Conservation (phyloP, 2,329 filamentous ascomycete species). For the Tolypocladium cylindrosporum region DNA sequence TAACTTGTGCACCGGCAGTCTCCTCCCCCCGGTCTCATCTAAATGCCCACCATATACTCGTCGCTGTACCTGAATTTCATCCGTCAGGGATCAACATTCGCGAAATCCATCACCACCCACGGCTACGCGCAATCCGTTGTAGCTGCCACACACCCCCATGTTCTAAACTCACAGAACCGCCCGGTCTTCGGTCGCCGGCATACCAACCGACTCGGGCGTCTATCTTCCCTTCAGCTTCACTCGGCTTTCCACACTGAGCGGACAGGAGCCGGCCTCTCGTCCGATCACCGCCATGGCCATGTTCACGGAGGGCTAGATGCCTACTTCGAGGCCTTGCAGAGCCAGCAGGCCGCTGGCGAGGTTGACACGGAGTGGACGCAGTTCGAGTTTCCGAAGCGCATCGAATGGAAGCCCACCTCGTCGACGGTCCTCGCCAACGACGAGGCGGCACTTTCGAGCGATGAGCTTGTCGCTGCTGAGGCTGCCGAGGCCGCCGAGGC, state of each 20-base stretch:
- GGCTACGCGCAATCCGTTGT: slow-evolving; percentile 97
- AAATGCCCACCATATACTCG: slow-evolving; percentile 77
- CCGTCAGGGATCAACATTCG: slow-evolving; percentile 77
- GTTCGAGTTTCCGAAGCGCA: slow-evolving; percentile 77
- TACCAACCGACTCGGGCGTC: slow-evolving; percentile 42
- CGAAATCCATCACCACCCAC: slow-evolving; percentile 93
- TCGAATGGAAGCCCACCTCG: slow-evolving; percentile 72
- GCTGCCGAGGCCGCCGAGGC: slow-evolving; percentile 18
- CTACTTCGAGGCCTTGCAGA: slow-evolving; percentile 86
- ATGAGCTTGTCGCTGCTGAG: slow-evolving; percentile 22
- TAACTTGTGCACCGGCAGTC: slow-evolving; percentile 22
- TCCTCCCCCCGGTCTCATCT: slow-evolving; percentile 59
- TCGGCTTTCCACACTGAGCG: slow-evolving; percentile 64
- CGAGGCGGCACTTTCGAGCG: slow-evolving; percentile 28
- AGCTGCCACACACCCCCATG: slow-evolving; percentile 76
- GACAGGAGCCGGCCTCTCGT: slow-evolving; percentile 34
- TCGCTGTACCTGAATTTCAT: slow-evolving; percentile 71
- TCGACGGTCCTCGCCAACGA: slow-evolving; percentile 51
- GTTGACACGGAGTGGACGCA: slow-evolving; percentile 81
- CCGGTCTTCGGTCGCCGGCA: slow-evolving; percentile 52
- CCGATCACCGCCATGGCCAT: slow-evolving; percentile 45
- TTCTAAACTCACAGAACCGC: slow-evolving; percentile 62
- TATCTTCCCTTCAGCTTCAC: slow-evolving; percentile 53
- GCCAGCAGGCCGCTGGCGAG: slow-evolving; percentile 53
- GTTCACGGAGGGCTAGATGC: slow-evolving; percentile 66